A percentile compares a stretch with the other conserved stretches of the same genome.
Evolutionary conservation across 768 basidiomycete species (phyloP).

Genomic region (Lentinus brumalis): DNA sequence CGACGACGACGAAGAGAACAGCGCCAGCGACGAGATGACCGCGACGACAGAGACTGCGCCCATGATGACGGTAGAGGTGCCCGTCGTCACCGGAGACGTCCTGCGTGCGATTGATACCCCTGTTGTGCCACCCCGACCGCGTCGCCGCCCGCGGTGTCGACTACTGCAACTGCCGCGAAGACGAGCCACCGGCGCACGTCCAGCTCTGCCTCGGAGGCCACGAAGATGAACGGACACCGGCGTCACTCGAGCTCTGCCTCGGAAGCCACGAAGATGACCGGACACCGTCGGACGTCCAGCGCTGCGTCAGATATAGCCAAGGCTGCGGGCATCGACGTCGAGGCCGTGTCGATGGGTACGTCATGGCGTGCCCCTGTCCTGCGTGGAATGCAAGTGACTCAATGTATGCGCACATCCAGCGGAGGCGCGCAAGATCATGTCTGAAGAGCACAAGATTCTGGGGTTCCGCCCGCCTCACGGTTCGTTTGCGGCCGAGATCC

Average conservation of each 20-base stretch:
- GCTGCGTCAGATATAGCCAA: conserved; percentile 22
- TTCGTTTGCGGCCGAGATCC: conserved; percentile 39
- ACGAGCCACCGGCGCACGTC: conserved; percentile 9
- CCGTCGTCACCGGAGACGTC: conserved; percentile 60
- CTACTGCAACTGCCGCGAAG: background rate
- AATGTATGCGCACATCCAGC: conserved; percentile 9
- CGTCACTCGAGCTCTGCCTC: conserved; percentile 10
- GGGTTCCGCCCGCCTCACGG: conserved; percentile 39
- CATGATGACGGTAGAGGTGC: conserved; percentile 39
- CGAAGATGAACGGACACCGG: conserved; percentile 9
- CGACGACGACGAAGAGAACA: background rate
- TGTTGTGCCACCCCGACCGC: conserved; percentile 45
- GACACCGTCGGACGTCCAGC: conserved; percentile 12
- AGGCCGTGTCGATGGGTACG: conserved; percentile 27
- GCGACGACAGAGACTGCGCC: conserved; percentile 1
- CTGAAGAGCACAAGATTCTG: conserved; percentile 38
- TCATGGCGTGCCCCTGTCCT: background rate
- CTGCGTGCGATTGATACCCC: conserved; percentile 64
- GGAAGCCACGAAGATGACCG: conserved; percentile 1
- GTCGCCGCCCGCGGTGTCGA: conserved; percentile 1
- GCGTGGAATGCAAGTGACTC: background rate
- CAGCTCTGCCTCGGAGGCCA: conserved; percentile 2
- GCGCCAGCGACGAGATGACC: background rate
- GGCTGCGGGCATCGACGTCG: conserved; percentile 27
- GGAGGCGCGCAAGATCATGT: conserved; percentile 38